Evolutionary conservation across 1,139 yeast genomes (phyloP).

Genomic region (Suhomyces bokatorum): DNA sequence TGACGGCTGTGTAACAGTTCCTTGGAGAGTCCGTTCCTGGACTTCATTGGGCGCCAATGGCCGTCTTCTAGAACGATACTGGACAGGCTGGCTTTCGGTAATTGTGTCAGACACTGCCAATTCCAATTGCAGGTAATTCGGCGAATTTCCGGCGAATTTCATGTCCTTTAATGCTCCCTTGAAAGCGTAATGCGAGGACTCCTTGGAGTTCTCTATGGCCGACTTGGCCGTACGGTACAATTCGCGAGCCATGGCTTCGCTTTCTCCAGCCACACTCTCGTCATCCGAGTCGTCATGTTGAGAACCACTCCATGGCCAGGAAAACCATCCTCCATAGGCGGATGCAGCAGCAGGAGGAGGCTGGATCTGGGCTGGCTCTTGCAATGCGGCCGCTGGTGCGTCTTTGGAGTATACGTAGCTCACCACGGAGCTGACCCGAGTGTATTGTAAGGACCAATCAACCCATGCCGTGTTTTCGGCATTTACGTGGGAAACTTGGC

Average conservation of each 20-base stretch:
- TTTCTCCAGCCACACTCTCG: slow-evolving; percentile 12
- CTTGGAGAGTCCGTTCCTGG: slow-evolving; percentile 26
- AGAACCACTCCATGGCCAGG: slow-evolving; percentile 23
- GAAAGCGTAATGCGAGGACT: slow-evolving; percentile 38
- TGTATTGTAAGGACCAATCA: slow-evolving; percentile 18
- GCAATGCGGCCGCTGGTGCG: neutral
- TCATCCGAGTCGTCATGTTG: slow-evolving; percentile 12
- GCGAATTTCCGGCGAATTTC: slow-evolving; percentile 21
- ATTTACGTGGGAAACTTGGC: neutral
- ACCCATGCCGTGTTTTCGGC: slow-evolving; percentile 10
- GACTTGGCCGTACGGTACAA: slow-evolving; percentile 35
- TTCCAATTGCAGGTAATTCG: slow-evolving; percentile 22
- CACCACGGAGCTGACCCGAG: slow-evolving; percentile 18
- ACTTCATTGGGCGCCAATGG: slow-evolving; percentile 40
- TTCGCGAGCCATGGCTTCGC: slow-evolving; percentile 19
- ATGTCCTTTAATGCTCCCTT: slow-evolving; percentile 21
- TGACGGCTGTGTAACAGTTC: neutral
- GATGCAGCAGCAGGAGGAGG: neutral
- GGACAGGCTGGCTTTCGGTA: slow-evolving; percentile 43
- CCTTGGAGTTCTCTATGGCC: slow-evolving; percentile 38
- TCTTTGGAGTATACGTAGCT: slow-evolving; percentile 14
- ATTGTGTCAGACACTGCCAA: slow-evolving; percentile 44
- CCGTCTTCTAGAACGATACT: slow-evolving; percentile 32
- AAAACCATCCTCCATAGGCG: slow-evolving; percentile 20
- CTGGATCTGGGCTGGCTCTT: neutral